Evolutionary conservation across 192 early-diverging fungal species (phyloP), one percentile per base, ranked within the genome.

Genomic region (Dimargaris verticillata): DNA sequence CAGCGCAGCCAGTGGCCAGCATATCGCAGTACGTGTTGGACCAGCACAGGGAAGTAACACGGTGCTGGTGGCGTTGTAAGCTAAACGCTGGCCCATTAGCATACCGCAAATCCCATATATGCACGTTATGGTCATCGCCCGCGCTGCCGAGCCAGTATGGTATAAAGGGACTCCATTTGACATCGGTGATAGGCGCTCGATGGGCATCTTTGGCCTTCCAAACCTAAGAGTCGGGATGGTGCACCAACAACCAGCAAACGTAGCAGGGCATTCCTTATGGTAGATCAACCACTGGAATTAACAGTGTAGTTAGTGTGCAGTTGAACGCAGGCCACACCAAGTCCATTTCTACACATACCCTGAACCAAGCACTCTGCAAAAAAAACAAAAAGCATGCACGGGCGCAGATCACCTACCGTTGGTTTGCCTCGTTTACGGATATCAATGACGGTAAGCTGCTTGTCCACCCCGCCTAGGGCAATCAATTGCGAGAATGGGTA

Each of bases 61-160:
- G 62, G 42, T 70, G 66, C 53, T 78, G 82, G 61, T 82, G 77
- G 2, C 71, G 74, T 50, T 78, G 73, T 18, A 83, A 72, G 38
- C 73, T 66, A n/a, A 47, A 74, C 17, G 68, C 74, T 0, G 78
- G 74, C 14, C 73, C 69, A 25, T 61, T 61, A 5, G 71, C 53
- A 60, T 77, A 84, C 12, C 87, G 73, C 51, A 89, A 58, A 52
- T 89, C 87, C 87, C 87, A 89, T 11, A 89, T 57, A 15, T 80
- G 73, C 33, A 82, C 81, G 0, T 72, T 68, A 0, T 72, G 72
- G 64, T 77, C 75, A 44, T 83, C 80, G 63, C 78, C 80, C 22
- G 73, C 70, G 6, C 72, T 77, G 0, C 85, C 85, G 51, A 89
- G 62, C 87, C 84, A 88, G 65, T 85, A 84, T 15, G 87, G 87